Evolutionary conservation across 2,329 filamentous ascomycete species (phyloP).

Genomic region (Fusarium algeriense): DNA sequence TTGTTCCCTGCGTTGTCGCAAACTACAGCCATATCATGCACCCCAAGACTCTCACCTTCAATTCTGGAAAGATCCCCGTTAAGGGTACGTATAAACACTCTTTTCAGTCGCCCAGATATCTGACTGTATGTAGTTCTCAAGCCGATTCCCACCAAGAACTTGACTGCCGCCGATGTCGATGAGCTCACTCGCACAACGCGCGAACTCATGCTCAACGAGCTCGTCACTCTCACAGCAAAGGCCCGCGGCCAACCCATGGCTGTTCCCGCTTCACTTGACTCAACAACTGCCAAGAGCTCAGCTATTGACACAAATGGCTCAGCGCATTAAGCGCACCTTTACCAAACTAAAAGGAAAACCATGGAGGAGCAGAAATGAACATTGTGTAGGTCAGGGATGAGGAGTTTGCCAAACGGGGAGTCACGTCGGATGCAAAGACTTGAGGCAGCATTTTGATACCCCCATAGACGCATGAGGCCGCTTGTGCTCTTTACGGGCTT

Average conservation of each 20-base stretch:
- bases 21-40: slow-evolving; percentile 83
- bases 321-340: slow-evolving; percentile 49
- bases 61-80: slow-evolving; percentile 76
- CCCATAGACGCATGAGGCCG: slow-evolving; percentile 52
- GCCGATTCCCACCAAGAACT: slow-evolving; percentile 80
- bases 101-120: neutral
- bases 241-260: slow-evolving; percentile 57
- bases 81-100: slow-evolving; percentile 69
- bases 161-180: slow-evolving; percentile 83
- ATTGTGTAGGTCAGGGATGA: slow-evolving; percentile 12
- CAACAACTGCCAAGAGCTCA: slow-evolving; percentile 48
- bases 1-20: slow-evolving; percentile 85
- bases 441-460: slow-evolving; percentile 49
- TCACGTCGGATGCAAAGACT: slow-evolving; percentile 44
- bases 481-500: slow-evolving; percentile 35
- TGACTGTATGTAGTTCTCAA: slow-evolving; percentile 71
- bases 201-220: slow-evolving; percentile 80
- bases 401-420: slow-evolving; percentile 41
- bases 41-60: slow-evolving; percentile 73
- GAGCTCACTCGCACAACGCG: slow-evolving; percentile 75
- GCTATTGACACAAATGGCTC: slow-evolving; percentile 58
- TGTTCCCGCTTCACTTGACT: slow-evolving; percentile 45
- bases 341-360: neutral
- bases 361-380: neutral
- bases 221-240: slow-evolving; percentile 66